Conservation (phyloP, 768 basidiomycete genomes). For the Crucibulum laeve region DNA sequence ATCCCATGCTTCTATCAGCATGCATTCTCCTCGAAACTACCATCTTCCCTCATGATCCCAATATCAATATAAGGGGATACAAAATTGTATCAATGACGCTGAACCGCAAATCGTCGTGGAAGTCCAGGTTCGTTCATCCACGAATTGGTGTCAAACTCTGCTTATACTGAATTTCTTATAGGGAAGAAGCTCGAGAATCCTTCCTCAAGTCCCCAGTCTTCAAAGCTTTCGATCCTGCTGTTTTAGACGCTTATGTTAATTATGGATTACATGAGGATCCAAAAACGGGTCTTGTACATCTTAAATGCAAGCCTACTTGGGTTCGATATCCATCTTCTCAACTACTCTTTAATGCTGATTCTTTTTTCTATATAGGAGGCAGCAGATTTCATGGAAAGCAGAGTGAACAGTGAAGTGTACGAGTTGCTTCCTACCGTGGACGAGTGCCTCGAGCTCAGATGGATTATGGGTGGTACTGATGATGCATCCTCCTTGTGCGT, state of each 20-base stretch:
- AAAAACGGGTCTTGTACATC: constrained; percentile 12
- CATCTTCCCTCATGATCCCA: background rate
- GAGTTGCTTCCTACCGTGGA: constrained; percentile 20
- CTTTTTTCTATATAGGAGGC: constrained; percentile 12
- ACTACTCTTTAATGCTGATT: background rate
- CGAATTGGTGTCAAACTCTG: background rate
- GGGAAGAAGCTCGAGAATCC: constrained; percentile 16
- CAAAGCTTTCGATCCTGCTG: constrained; percentile 15
- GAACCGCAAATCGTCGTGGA: constrained; percentile 16
- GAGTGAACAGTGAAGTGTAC: constrained; percentile 20
- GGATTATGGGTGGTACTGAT: constrained; percentile 21
- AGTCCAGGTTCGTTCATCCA: constrained; percentile 12
- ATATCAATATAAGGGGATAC: background rate
- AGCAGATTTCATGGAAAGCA: constrained; percentile 15
- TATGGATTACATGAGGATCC: constrained; percentile 16
- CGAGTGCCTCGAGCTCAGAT: constrained; percentile 15
- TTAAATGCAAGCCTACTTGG: constrained; percentile 17
- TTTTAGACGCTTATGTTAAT: constrained; percentile 14
- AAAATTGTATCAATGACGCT: constrained; percentile 10
- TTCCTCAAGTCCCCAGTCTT: constrained; percentile 16
- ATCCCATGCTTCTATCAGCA: constrained; percentile 8
- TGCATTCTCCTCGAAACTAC: constrained; percentile 3
- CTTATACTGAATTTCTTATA: constrained; percentile 1
- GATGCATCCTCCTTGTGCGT: constrained; percentile 16
- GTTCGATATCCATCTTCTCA: background rate